Evolutionary conservation across 2,329 filamentous ascomycete species (phyloP), one percentile per base, ranked within the genome.

Genomic region (Apiospora malaysiana): DNA sequence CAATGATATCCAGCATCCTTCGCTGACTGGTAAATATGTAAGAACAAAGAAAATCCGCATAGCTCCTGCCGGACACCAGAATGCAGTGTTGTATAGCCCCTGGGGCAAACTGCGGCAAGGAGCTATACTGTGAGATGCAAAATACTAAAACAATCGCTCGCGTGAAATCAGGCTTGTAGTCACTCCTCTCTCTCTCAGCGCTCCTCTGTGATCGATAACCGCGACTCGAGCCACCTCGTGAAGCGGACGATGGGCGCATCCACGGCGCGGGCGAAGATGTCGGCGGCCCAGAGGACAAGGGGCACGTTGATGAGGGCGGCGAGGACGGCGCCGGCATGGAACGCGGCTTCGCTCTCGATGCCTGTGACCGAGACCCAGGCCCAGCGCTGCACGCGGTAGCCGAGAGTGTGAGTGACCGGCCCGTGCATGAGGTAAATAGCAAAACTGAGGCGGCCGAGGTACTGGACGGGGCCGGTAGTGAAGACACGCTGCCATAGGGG

Each of bases 381-480:
- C 79, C 83, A 82, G 45, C 82, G 82, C 75, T 89, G 83, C 71
- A 85, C 83, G 45, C 83, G 81, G 74, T 88, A 89, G 14, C 88
- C 88, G 23, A 86, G 74, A 2, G 84, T 84, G 74, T 89, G 87
- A 76, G 87, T 83, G 2, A 86, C 83, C 4, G 87, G 86, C 0
- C 88, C 87, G 76, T 91, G 89, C 81, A 90, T 86, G 18, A 91
- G 83, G 77, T 91, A 91, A 37, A 91, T 77, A 68, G 87, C 85
- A 76, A 89, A 91, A 69, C 87, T 90, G 74, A 91, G 86, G 76
- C 85, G 85, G 71, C 89, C 89, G 7, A 91, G 80, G 78, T 90
- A 91, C 76, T 89, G 88, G 3, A 89, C 81, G 21, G 83, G 74
- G 2, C 79, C 75, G 1, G 81, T 80, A 75, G 85, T 85, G 79